These are phyloP conservation scores for Fusarium pininemorale DNA, from an alignment of 2,329 filamentous ascomycete species.

Conservation along the genomic window DNA sequence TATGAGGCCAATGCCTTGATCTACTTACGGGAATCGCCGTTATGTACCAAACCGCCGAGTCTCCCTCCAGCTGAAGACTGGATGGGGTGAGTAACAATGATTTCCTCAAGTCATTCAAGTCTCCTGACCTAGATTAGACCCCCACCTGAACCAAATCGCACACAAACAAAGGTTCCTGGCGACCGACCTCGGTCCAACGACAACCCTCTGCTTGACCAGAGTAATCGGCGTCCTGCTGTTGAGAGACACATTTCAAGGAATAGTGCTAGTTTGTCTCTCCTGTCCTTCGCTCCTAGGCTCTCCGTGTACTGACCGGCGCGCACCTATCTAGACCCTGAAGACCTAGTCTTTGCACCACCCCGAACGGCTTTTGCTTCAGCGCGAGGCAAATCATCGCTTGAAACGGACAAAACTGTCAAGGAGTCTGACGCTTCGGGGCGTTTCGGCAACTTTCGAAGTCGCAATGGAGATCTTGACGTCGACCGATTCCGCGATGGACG, in stretches of 20 bases:
- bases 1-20: constrained; percentile 83
- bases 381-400: constrained; percentile 63
- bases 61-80: constrained; percentile 90
- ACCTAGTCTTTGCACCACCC: constrained; percentile 86
- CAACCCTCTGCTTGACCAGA: constrained; percentile 56
- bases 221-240: constrained; percentile 60
- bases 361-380: constrained; percentile 84
- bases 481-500: constrained; percentile 62
- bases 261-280: constrained; percentile 60
- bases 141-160: constrained; percentile 57
- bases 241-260: constrained; percentile 67
- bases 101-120: constrained; percentile 17
- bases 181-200: constrained; percentile 59
- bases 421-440: constrained; percentile 65
- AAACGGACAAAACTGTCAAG: constrained; percentile 63
- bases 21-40: constrained; percentile 79
- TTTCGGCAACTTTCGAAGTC: constrained; percentile 64
- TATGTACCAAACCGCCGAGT: constrained; percentile 80
- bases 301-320: constrained; percentile 23
- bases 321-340: constrained; percentile 68
- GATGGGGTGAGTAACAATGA: constrained; percentile 79
- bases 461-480: constrained; percentile 60
- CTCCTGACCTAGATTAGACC: constrained; percentile 48
- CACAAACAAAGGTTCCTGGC: constrained; percentile 54
- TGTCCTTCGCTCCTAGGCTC: background rate